Base-by-base conservation (phyloP, 2,329 filamentous ascomycete genomes). In the Sclerotinia borealis region DNA sequence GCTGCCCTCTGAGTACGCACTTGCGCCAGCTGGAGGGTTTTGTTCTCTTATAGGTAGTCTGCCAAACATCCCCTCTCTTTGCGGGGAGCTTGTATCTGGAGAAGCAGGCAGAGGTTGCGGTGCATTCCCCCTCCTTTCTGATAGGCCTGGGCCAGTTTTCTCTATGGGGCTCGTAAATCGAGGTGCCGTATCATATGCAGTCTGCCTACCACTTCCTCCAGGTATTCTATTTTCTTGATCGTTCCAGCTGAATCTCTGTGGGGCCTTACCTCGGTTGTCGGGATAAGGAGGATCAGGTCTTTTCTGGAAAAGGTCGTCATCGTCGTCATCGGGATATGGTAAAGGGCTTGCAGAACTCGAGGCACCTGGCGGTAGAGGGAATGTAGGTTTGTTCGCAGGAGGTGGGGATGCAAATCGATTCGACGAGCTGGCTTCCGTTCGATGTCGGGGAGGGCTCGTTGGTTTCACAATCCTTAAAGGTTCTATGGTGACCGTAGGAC, bases 401-500 rank as follows among this genome's bases (percentile, higher is more conserved):
- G 81, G 80, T 36, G 79, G 77, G 62, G 81, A 82, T 71, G 83
- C 85, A 71, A 78, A 79, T 74, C 69, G 68, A 65, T 68, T 66
- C 55, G 75, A 74, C 25, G 72, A 69, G 11, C 74, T 72, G 34
- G 75, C 75, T 41, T 65, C 69, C 56, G 66, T 65, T 65, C 68
- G 67, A 61, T 85, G 63, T 63, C 68, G 66, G 59, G 85, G 85
- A 37, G 87, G 84, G 64, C 87, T 89, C 70, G 86, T 84, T 63
- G 88, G 86, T 76, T 96, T 96, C 79, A 88, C 88, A 75, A 96
- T 96, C 72, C 91, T 86, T 77, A 96, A 77, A 65, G 92, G 92
- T 72, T 90, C 90, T 70, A 96, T 84, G 22, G 61, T 39, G 17
- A 64, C 62, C 7, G 90, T 91, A 64, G 92, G 90, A 71, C 90